Base-by-base conservation (phyloP, 805 yeast genomes). In the Wickerhamiella domercqiae region DNA sequence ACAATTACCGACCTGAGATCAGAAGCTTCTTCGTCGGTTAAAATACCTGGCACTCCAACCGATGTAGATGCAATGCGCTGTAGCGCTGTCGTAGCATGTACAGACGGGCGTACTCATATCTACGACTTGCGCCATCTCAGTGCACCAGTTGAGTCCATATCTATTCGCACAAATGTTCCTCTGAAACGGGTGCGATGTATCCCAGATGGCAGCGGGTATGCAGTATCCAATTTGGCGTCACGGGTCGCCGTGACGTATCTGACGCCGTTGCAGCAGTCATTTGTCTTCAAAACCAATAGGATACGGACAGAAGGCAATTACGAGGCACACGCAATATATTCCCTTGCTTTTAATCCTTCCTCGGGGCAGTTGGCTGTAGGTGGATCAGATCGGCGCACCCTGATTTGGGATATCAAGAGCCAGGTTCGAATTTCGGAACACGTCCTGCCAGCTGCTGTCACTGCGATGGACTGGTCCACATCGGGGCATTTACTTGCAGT, bases 381-480 rank as follows among this genome's bases (percentile, higher is more conserved):
- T 1, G 47, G 47, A 4, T 37, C 40, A 18, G 47, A 43, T 29
- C 14, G 25, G n/a, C 22, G 29, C 1, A 26, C 39, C 4, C 34
- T 28, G 28, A 17, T 43, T 13, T 43, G 47, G 47, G 39, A 43
- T 32, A 15, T 18, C 29, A 19, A 9, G 28, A 25, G 21, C 17
- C 36, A 38, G 7, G 15, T 17, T 31, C 26, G 43, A 32, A 13
- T 7, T 2, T 19, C 35, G 15, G 30, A 24, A 11, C 14, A 36
- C 14, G 21, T 7, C 15, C 39, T 43, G 19, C 39, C 47, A 2
- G 19, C 36, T 33, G 22, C 47, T 4, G 43, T 45, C 25, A 33
- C 29, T 18, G 42, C 47, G 3, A 5, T 43, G 15, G 32, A 39
- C 29, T 43, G 29, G 29, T 33, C 40, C 3, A 7, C 28, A 5